Conservation (phyloP, 1,139 yeast genomes). For the Torulaspora pretoriensis region DNA sequence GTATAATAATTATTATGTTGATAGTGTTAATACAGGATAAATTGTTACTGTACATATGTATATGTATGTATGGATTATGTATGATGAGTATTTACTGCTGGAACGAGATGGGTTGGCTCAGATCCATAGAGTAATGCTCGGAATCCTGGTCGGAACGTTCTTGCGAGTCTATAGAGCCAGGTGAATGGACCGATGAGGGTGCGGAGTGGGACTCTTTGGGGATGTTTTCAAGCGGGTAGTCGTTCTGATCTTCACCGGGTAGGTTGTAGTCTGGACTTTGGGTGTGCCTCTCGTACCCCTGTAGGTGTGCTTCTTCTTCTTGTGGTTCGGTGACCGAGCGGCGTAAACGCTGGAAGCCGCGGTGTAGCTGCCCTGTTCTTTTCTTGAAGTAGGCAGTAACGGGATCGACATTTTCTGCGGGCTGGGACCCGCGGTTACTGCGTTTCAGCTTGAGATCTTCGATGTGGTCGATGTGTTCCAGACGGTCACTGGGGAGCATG, state of each 20-base stretch:
- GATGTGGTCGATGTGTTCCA: constrained; percentile 61
- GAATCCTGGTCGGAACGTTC: neutral
- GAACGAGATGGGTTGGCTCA: neutral
- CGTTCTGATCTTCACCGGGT: neutral
- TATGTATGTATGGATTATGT: neutral
- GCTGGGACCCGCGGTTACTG: neutral
- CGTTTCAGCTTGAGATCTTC: constrained; percentile 45
- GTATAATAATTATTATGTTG: neutral
- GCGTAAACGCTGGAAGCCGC: constrained; percentile 8
- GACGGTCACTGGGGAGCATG: constrained; percentile 70
- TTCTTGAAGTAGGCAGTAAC: constrained; percentile 21
- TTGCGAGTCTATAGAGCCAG: neutral
- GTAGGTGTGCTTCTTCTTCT: constrained; percentile 8
- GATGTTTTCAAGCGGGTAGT: constrained; percentile 1
- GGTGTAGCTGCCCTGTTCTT: constrained; percentile 12
- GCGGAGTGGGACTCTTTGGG: neutral
- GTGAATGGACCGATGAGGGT: constrained; percentile 3
- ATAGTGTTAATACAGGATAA: neutral
- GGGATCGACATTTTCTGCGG: constrained; percentile 15
- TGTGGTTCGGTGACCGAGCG: constrained; percentile 7
- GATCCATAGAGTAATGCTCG: neutral
- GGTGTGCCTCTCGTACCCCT: constrained; percentile 8
- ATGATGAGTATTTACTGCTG: neutral
- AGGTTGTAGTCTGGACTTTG: constrained; percentile 4
- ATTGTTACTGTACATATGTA: neutral